Conservation (phyloP, 1,284 basidiomycete genomes). For the Calocybe gambosa region DNA sequence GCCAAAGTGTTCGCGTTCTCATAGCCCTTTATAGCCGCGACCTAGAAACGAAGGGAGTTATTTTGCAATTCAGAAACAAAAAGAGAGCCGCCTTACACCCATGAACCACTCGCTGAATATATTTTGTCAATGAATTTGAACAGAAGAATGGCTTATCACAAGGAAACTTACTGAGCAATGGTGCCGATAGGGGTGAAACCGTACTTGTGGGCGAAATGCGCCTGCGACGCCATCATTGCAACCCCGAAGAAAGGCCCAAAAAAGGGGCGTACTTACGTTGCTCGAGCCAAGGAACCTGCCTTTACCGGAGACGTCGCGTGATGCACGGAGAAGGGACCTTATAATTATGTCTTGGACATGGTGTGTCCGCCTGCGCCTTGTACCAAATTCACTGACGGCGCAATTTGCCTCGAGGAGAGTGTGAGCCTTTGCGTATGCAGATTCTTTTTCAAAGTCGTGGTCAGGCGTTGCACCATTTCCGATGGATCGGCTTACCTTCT, state of each 20-base stretch:
- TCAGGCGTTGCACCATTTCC: slow-evolving; percentile 3
- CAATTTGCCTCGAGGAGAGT: slow-evolving; percentile 67
- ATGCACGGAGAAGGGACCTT: slow-evolving; percentile 59
- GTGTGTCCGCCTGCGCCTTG: slow-evolving; percentile 80
- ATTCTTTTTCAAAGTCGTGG: slow-evolving; percentile 27
- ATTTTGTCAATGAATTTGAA: background rate
- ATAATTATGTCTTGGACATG: slow-evolving; percentile 78
- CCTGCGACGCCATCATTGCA: slow-evolving; percentile 35
- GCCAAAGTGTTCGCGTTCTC: slow-evolving; percentile 67
- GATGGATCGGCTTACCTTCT: slow-evolving; percentile 40
- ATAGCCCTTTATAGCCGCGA: slow-evolving; percentile 82
- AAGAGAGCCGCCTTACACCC: slow-evolving; percentile 52
- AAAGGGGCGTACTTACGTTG: slow-evolving; percentile 50
- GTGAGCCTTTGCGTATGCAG: slow-evolving; percentile 69
- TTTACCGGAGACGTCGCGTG: slow-evolving; percentile 40
- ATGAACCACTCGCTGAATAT: slow-evolving; percentile 85
- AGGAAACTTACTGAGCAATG: slow-evolving; percentile 74
- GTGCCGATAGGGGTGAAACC: slow-evolving; percentile 70
- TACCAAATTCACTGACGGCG: slow-evolving; percentile 89
- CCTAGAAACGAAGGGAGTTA: slow-evolving; percentile 28
- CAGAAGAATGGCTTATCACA: background rate
- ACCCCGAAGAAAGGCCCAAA: slow-evolving; percentile 1
- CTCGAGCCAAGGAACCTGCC: slow-evolving; percentile 81
- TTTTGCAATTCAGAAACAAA: slow-evolving; percentile 3
- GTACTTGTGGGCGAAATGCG: slow-evolving; percentile 76